Base-by-base conservation (phyloP, 2,329 filamentous ascomycete genomes). In the Ophiocordyceps australis region DNA sequence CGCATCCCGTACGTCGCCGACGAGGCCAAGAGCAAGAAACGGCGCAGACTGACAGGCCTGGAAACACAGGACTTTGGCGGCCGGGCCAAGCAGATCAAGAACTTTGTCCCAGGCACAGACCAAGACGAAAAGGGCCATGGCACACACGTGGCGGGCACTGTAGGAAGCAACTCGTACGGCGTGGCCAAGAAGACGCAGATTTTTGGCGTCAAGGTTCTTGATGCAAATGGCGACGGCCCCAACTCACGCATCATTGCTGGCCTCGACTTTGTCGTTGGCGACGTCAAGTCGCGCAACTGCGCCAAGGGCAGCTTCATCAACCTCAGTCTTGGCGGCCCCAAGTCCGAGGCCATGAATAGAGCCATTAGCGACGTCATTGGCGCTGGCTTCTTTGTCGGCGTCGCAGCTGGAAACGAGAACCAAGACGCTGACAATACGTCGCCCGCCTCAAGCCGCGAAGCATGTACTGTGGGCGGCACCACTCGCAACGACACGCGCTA, bases 381-480 rank as follows among this genome's bases (percentile, higher is more conserved):
- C 2, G 35, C 40, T 4, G 51, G 51, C 16, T 30, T 59, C 16
- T 49, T 53, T 31, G 38, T 55, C 5, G 47, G 48, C 20, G 52
- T 53, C 5, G 54, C 55, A 1, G 54, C 55, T 2, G 56, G 57
- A 3, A 59, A 59, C 32, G 35, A 34, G 20, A 44, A 46, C 31
- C 36, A 35, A 23, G 43, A 59, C 34, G 57, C 59, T 1, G 29
- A 37, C 12, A 43, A 43, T 36, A 49, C 38, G 34, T 60, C 56
- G 1, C 55, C 57, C 3, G 51, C 55, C 16, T 55, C 50, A 2
- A 49, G 49, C 25, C 25, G 51, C 5, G 38, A 36, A 10, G 57
- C 47, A 22, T 56, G 58, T 41, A 62, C 58, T 7, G 55, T 62
- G 20, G 59, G 53, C 21, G 52, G 57, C 23, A 54, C 47, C 23